phyloP scores from a whole-genome alignment of 331 rosid genomes.

The Stylosanthes scabra region DNA sequence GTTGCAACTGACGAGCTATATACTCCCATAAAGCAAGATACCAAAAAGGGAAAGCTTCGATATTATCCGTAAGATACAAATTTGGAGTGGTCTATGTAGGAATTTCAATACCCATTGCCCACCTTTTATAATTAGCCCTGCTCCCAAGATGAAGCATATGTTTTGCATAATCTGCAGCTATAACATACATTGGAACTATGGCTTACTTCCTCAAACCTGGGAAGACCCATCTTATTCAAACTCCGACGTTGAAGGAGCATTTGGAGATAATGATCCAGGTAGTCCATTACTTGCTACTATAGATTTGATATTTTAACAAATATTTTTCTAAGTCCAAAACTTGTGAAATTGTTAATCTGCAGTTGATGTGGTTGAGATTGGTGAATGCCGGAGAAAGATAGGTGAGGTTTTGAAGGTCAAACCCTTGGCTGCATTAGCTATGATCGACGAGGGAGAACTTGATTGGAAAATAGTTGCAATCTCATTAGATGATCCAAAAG shows the following conservation, averaged over 20 bases:
- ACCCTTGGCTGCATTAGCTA: slow-evolving; percentile 96
- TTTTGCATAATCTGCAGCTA: slow-evolving; percentile 57
- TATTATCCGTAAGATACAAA: slow-evolving; percentile 81
- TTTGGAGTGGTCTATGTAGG: slow-evolving; percentile 16
- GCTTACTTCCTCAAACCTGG: slow-evolving; percentile 99
- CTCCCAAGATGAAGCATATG: slow-evolving; percentile 1
- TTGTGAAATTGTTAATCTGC: slow-evolving; percentile 31
- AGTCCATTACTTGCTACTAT: slow-evolving; percentile 33
- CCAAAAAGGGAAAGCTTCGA: slow-evolving; percentile 91
- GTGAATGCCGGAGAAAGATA: slow-evolving; percentile 72
- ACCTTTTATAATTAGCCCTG: too few relatives aligned
- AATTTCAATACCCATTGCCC: too few relatives aligned
- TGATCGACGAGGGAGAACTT: slow-evolving; percentile 99
- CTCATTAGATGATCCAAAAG: slow-evolving; percentile 93
- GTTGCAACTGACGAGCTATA: slow-evolving; percentile 88
- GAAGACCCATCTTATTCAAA: slow-evolving; percentile 95
- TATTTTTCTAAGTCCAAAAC: slow-evolving; percentile 23
- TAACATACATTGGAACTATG: slow-evolving; percentile 97
- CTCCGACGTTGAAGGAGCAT: slow-evolving; percentile 89
- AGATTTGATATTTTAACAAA: slow-evolving; percentile 10
- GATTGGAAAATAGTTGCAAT: slow-evolving; percentile 99
- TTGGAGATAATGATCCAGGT: slow-evolving; percentile 99
- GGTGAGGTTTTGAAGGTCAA: slow-evolving; percentile 89
- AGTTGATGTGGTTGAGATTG: slow-evolving; percentile 99
- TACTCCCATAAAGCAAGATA: slow-evolving; percentile 98